These are phyloP conservation scores for Exophiala oligosperma DNA, from an alignment of 2,329 filamentous ascomycete species.

Conservation along the genomic window DNA sequence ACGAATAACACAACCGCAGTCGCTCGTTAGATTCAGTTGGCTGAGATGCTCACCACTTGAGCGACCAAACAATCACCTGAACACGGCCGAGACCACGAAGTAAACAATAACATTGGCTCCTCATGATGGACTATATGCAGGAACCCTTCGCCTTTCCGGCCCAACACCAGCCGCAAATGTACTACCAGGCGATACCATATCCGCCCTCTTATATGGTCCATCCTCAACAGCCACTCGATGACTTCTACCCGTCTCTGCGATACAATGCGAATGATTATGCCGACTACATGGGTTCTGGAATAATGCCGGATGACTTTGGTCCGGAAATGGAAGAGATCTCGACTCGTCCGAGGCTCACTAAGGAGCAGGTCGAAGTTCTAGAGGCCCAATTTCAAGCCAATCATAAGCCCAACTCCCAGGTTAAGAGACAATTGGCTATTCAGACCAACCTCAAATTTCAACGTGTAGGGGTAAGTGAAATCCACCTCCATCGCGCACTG, in stretches of 20 bases:
- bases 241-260: slow-evolving; percentile 7
- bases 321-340: slow-evolving; percentile 47
- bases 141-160: slow-evolving; percentile 17
- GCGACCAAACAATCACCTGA: background rate
- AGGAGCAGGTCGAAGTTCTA: slow-evolving; percentile 52
- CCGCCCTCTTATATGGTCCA: slow-evolving; percentile 13
- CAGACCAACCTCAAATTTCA: slow-evolving; percentile 51
- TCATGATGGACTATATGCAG: slow-evolving; percentile 17
- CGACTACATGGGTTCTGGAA: slow-evolving; percentile 43
- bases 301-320: slow-evolving; percentile 45
- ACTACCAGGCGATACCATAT: slow-evolving; percentile 23
- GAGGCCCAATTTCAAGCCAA: slow-evolving; percentile 52
- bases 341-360: slow-evolving; percentile 51
- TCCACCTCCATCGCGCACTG: background rate
- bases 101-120: background rate
- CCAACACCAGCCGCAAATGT: slow-evolving; percentile 24
- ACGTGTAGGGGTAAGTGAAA: slow-evolving; percentile 48
- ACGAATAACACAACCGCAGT: background rate
- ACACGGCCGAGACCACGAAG: background rate
- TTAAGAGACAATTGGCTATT: slow-evolving; percentile 50
- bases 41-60: background rate
- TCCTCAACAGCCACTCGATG: slow-evolving; percentile 19
- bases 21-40: background rate
- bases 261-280: slow-evolving; percentile 37
- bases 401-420: slow-evolving; percentile 51